Percentiles rank a stretch among this genome's conserved stretches.
Evolutionary conservation across 352 stramenopile species (phyloP).

Genomic region (Phytophthora sp.): DNA sequence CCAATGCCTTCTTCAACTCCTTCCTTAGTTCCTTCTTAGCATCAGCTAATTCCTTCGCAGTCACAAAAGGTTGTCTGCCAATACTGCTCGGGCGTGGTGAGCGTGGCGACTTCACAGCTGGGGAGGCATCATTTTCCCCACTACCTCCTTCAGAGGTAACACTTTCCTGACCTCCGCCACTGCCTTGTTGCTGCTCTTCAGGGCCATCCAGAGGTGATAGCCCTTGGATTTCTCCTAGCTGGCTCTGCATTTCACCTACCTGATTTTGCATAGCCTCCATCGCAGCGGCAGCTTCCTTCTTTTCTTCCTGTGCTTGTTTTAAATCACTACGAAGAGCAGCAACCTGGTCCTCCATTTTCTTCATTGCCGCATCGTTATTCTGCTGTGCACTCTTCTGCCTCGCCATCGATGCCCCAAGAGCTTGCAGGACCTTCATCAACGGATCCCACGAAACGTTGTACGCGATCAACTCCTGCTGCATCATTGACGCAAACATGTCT

Average conservation of each 20-base stretch:
- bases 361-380: conserved; percentile 36
- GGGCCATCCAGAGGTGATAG: conserved; percentile 10
- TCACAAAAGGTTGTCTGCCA: conserved; percentile 38
- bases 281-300: conserved; percentile 52
- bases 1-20: conserved; percentile 51
- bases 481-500: conserved; percentile 59
- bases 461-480: conserved; percentile 72
- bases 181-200: conserved; percentile 22
- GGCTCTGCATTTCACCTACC: conserved; percentile 50
- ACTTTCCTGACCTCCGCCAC: conserved; percentile 3
- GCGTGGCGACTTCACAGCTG: conserved; percentile 8
- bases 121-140: background rate
- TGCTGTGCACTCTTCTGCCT: conserved; percentile 61
- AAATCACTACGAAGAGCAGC: conserved; percentile 49
- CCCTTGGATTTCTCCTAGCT: conserved; percentile 45
- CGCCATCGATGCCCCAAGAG: conserved; percentile 57
- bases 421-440: conserved; percentile 66
- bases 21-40: conserved; percentile 53
- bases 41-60: conserved; percentile 48
- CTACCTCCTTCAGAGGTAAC: background rate
- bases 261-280: conserved; percentile 57
- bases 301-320: conserved; percentile 51
- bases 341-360: conserved; percentile 63
- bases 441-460: conserved; percentile 81
- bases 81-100: conserved; percentile 17